Base-by-base conservation (phyloP, 805 yeast genomes). In the Saccharomycopsis sp. region DNA sequence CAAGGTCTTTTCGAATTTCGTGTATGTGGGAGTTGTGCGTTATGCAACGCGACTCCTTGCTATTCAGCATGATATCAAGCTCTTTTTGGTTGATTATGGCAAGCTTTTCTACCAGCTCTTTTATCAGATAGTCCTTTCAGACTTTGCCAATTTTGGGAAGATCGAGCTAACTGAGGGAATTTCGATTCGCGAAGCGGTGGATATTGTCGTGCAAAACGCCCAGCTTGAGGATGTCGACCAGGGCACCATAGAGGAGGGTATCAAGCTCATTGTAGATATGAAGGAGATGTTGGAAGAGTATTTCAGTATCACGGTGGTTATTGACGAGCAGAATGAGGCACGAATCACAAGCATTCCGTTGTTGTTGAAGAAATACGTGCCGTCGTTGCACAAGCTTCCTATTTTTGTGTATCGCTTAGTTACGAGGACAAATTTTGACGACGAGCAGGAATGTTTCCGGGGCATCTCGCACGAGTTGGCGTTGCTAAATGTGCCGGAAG, bases 1-100 rank as follows among this genome's bases (percentile, higher is more conserved):
- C 0, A 78, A 81, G 50, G 70, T 89, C 1, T 83, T 92, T 69
- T 78, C 85, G 7, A 81, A 87, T 56, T 80, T 86, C 53, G 81
- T 85, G 0, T 89, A 79, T 66, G 85, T 94, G 7, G 99, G 99
- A 0, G 71, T 92, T 2, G 91, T 89, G 1, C 98, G 92, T 67
- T 79, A 79, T 9, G 66, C 71, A 12, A 79, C 82, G 61, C 73
- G 97, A 50, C 73, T 92, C 20, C 84, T 87, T 14, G 87, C 96
- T n/a, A 75, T 92, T 50, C 99, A 94, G 68, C 80, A 84, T 66
- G 97, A 86, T 64, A 86, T 91, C 7, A 82, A 83, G 58, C 73
- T 94, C 14, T 86, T 79, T 67, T 70, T 94, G 23, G 82, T 92
- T 18, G 97, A 92, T 69, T 94, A 90, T 69, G 89, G 85, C 0